These are phyloP conservation scores for Phytophthora sp. DNA, from an alignment of 352 stramenopile species.

Conservation along the genomic window DNA sequence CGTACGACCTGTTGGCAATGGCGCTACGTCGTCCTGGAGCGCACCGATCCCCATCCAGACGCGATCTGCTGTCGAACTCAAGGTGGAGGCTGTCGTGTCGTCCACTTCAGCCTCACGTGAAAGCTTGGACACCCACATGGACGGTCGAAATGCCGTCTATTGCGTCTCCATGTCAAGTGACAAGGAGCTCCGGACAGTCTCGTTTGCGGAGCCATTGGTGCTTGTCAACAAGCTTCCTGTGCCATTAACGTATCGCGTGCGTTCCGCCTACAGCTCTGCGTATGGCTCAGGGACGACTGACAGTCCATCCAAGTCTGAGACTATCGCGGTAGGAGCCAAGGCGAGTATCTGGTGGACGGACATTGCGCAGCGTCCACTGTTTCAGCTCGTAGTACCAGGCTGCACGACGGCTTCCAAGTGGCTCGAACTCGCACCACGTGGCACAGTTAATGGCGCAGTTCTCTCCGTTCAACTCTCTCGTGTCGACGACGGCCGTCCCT, in stretches of 20 bases:
- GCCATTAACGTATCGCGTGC: conserved; percentile 59
- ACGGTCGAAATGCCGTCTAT: conserved; percentile 62
- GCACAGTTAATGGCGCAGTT: conserved; percentile 53
- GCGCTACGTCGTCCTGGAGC: conserved; percentile 61
- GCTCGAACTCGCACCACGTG: conserved; percentile 62
- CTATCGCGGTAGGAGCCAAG: conserved; percentile 61
- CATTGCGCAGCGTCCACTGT: conserved; percentile 64
- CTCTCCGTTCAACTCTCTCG: conserved; percentile 69
- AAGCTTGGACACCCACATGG: conserved; percentile 23
- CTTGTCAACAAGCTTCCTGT: conserved; percentile 84
- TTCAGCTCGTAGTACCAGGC: conserved; percentile 69
- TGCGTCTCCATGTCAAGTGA: conserved; percentile 70
- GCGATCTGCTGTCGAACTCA: conserved; percentile 57
- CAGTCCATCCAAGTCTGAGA: conserved; percentile 40
- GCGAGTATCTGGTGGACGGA: conserved; percentile 83
- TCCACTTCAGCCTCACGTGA: conserved; percentile 31
- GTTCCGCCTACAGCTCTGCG: conserved; percentile 45
- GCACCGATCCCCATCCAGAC: conserved; percentile 82
- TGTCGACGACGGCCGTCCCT: conserved; percentile 58
- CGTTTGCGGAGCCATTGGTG: conserved; percentile 72
- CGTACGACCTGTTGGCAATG: conserved; percentile 56
- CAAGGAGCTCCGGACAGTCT: conserved; percentile 70
- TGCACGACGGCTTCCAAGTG: conserved; percentile 68
- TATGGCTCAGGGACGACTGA: conserved; percentile 41
- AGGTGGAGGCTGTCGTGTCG: conserved; percentile 62